Percentiles rank a stretch among this genome's conserved stretches.
These are phyloP conservation scores for Balamuthia mandrillaris DNA, from an alignment of 208 protist genomes.

Conservation along the genomic window DNA sequence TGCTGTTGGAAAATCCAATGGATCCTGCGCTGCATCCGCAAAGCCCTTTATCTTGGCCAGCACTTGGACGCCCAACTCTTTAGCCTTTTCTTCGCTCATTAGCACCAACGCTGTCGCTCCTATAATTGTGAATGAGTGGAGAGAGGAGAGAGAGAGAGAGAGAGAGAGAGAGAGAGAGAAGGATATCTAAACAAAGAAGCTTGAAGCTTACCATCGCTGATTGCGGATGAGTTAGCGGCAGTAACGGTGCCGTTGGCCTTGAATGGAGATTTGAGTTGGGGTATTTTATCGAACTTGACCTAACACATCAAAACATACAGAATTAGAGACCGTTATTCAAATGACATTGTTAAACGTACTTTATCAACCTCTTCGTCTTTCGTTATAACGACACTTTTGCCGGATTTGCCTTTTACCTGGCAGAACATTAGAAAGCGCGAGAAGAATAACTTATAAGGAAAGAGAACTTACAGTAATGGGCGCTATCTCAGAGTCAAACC, in stretches of 20 bases:
- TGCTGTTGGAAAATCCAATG: conserved; percentile 77
- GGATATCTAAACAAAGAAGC: too few species aligned
- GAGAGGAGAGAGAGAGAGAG: too few species aligned
- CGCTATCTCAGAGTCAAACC: conserved; percentile 84
- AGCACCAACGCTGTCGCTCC: conserved; percentile 82
- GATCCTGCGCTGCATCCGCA: conserved; percentile 82
- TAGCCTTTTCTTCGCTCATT: conserved; percentile 42
- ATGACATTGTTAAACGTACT: too few species aligned
- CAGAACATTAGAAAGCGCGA: too few species aligned
- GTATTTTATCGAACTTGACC: conserved; percentile 81
- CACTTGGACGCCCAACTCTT: not conserved
- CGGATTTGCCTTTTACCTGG: conserved; percentile 56
- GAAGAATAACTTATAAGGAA: too few species aligned
- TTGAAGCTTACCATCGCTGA: conserved; percentile 91
- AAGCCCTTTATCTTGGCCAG: conserved; percentile 50
- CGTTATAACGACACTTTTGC: conserved; percentile 62
- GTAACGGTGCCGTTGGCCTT: conserved; percentile 83
- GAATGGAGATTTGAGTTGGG: conserved; percentile 81
- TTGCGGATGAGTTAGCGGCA: conserved; percentile 80
- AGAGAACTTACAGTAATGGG: too few species aligned
- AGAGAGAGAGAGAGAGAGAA: too few species aligned
- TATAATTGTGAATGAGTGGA: too few species aligned
- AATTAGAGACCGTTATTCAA: too few species aligned
- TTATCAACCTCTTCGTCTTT: conserved; percentile 84
- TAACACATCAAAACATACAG: too few species aligned